phyloP scores from a whole-genome alignment of 129 eudicot genomes.

The Artemisia annua region DNA sequence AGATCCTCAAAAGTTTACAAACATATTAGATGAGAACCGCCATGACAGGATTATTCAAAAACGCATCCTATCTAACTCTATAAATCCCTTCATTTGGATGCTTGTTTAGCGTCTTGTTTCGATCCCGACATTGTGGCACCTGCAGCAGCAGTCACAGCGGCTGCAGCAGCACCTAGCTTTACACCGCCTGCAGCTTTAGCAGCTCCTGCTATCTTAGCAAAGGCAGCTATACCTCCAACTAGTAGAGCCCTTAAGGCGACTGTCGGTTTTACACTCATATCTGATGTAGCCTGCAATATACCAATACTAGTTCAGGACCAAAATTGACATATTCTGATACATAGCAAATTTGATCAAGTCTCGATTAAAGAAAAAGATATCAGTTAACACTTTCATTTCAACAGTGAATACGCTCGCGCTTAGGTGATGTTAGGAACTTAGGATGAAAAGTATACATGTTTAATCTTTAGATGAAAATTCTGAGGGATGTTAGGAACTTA shows the following conservation, averaged over 20 bases:
- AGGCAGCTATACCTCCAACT: conserved; percentile 88
- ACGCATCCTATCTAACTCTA: conserved; percentile 16
- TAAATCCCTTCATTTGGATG: conserved; percentile 39
- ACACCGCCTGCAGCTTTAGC: conserved; percentile 86
- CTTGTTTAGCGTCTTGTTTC: conserved; percentile 50
- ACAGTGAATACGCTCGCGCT: neutral
- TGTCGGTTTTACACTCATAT: conserved; percentile 75
- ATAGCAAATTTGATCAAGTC: neutral
- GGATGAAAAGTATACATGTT: no score
- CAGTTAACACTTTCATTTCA: neutral
- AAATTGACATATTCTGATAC: neutral
- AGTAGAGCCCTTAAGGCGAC: conserved; percentile 92
- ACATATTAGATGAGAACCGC: neutral
- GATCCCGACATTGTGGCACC: conserved; percentile 70
- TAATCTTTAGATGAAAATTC: no score
- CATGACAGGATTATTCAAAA: conserved; percentile 25
- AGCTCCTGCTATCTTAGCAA: conserved; percentile 73
- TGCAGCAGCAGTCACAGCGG: conserved; percentile 77
- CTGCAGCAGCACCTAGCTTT: conserved; percentile 83
- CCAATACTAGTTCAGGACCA: neutral
- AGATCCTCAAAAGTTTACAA: conserved; percentile 22
- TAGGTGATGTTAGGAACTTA: no score
- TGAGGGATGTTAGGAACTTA: no score
- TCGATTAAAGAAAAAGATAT: neutral
- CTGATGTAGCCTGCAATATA: conserved; percentile 35